A percentile compares a stretch with the other conserved stretches of the same genome.
These are phyloP conservation scores for Neonectria hederae DNA, from an alignment of 2,329 filamentous ascomycete genomes.

Conservation along the genomic window DNA sequence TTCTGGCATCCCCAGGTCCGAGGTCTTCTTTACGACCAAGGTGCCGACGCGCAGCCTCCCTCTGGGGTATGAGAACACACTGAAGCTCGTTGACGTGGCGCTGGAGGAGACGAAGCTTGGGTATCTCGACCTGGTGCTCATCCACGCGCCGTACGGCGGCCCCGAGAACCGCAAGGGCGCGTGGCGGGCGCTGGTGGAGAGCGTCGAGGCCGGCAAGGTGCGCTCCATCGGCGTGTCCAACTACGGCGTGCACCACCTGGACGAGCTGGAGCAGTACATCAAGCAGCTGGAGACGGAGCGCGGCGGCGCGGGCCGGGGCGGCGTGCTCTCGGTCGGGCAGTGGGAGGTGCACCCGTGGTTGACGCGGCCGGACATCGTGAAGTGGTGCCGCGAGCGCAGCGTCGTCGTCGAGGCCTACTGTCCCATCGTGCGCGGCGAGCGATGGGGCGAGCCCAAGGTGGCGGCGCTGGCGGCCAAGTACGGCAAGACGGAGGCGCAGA, in stretches of 20 bases:
- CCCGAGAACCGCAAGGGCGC: constrained; percentile 64
- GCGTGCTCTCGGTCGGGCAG: constrained; percentile 83
- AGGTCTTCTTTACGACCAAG: constrained; percentile 67
- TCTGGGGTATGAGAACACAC: constrained; percentile 69
- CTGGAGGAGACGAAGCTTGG: constrained; percentile 69
- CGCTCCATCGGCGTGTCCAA: constrained; percentile 72
- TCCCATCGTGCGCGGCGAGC: constrained; percentile 72
- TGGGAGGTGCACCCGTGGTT: constrained; percentile 94
- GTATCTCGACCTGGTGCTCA: constrained; percentile 74
- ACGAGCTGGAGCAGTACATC: constrained; percentile 68
- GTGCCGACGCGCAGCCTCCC: constrained; percentile 53
- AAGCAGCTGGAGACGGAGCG: constrained; percentile 69
- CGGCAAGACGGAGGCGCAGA: constrained; percentile 76
- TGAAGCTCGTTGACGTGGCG: constrained; percentile 70
- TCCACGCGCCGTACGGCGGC: constrained; percentile 70
- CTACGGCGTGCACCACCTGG: constrained; percentile 70
- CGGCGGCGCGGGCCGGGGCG: constrained; percentile 70
- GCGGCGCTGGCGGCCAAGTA: constrained; percentile 75
- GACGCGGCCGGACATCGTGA: constrained; percentile 77
- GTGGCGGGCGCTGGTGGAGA: constrained; percentile 72
- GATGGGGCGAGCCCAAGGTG: constrained; percentile 74
- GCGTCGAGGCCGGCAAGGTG: constrained; percentile 68
- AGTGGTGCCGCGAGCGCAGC: constrained; percentile 75
- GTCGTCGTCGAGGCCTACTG: constrained; percentile 72
- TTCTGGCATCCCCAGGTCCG: constrained; percentile 54